phyloP scores from a whole-genome alignment of 2,329 filamentous ascomycete species.

The Colletotrichum ledebouriae region DNA sequence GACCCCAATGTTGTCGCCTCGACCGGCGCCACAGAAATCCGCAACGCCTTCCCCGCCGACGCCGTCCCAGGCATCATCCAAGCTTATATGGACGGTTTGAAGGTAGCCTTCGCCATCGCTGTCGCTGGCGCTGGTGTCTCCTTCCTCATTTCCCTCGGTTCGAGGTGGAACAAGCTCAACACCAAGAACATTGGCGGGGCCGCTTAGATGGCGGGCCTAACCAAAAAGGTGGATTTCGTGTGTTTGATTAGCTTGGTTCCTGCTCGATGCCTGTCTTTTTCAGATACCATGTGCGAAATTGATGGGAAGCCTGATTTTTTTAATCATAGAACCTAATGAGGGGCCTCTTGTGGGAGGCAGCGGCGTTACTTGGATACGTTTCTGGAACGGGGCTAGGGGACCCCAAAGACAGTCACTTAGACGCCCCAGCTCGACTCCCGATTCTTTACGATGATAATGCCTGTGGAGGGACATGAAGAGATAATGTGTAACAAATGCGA shows the following conservation, averaged over 20 bases:
- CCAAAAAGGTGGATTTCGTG: not conserved
- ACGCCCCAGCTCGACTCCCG: conserved; percentile 6
- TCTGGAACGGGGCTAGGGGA: not conserved
- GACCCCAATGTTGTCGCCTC: conserved; percentile 54
- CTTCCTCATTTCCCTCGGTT: conserved; percentile 51
- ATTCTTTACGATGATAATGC: conserved; percentile 12
- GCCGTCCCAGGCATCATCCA: conserved; percentile 66
- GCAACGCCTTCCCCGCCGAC: conserved; percentile 61
- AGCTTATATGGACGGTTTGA: conserved; percentile 74
- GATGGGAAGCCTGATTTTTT: not conserved
- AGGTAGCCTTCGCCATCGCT: conserved; percentile 72
- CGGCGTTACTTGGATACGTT: conserved; percentile 19
- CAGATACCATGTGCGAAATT: conserved; percentile 21
- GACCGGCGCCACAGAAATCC: conserved; percentile 68
- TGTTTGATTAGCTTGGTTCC: conserved; percentile 5
- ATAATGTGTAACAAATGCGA: not conserved
- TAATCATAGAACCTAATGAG: conserved; percentile 9
- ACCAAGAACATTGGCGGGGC: conserved; percentile 34
- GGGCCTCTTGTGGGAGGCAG: not conserved
- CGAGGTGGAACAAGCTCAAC: conserved; percentile 51
- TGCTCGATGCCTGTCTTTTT: conserved; percentile 2
- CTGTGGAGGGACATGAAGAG: not conserved
- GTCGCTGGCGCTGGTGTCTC: conserved; percentile 61
- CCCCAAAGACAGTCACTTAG: not conserved
- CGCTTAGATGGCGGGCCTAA: not conserved